These are phyloP conservation scores for Podila verticillata DNA, from an alignment of 192 early-diverging fungal species.

Conservation along the genomic window DNA sequence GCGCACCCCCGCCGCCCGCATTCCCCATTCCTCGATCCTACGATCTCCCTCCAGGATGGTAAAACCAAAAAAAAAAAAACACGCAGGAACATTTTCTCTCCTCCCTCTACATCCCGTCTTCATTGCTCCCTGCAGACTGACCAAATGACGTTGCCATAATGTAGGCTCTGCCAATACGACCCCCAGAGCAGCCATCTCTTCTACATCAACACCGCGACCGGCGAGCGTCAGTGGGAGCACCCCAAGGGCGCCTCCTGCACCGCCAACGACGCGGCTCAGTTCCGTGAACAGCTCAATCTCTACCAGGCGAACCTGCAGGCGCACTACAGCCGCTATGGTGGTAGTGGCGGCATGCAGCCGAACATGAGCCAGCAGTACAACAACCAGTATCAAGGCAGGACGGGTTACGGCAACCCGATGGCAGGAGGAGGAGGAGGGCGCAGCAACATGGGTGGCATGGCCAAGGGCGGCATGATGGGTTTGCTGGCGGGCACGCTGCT, in stretches of 20 bases:
- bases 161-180: slow-evolving; percentile 41
- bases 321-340: slow-evolving; percentile 4
- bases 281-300: slow-evolving; percentile 13
- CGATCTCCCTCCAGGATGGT: slow-evolving; percentile 35
- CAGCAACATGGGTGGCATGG: slow-evolving; percentile 20
- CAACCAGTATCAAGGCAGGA: not conserved
- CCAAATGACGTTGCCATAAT: too few relatives aligned
- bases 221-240: slow-evolving; percentile 29
- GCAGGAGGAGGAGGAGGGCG: slow-evolving; percentile 3
- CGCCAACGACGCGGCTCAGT: slow-evolving; percentile 16
- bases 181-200: slow-evolving; percentile 14
- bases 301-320: slow-evolving; percentile 14
- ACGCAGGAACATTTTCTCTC: not conserved
- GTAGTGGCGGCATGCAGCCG: not conserved
- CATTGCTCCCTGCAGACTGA: too few relatives aligned
- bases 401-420: not conserved
- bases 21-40: slow-evolving; percentile 27
- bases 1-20: not conserved
- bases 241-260: slow-evolving; percentile 5
- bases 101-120: too few relatives aligned
- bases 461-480: slow-evolving; percentile 23
- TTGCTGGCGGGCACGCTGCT: slow-evolving; percentile 2
- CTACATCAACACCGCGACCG: slow-evolving; percentile 25
- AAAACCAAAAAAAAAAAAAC: slow-evolving; percentile 3
- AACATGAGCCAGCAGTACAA: slow-evolving; percentile 8